Evolutionary conservation across 306 rosid genomes (phyloP).

Genomic region (Albizia julibrissin): DNA sequence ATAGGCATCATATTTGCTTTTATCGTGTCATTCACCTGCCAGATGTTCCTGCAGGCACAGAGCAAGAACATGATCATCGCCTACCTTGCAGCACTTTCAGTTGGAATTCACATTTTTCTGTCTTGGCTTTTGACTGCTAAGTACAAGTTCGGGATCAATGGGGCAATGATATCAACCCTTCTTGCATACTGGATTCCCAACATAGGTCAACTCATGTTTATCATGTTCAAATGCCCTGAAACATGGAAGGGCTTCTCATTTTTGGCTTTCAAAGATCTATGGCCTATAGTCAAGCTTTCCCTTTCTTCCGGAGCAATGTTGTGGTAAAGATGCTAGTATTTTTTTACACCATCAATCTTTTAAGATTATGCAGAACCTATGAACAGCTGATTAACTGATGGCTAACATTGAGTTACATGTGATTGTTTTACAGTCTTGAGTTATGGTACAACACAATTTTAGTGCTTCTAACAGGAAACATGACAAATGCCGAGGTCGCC

Average conservation of each 20-base stretch:
- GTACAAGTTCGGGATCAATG: conserved; percentile 42
- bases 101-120: conserved; percentile 39
- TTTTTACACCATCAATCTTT: background rate
- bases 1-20: conserved; percentile 41
- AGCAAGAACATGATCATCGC: conserved; percentile 54
- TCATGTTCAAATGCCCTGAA: conserved; percentile 38
- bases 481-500: conserved; percentile 40
- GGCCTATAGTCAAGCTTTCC: conserved; percentile 49
- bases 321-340: conserved; percentile 36
- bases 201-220: conserved; percentile 42
- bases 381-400: background rate
- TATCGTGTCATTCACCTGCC: conserved; percentile 46
- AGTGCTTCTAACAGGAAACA: conserved; percentile 47
- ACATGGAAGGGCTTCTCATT: conserved; percentile 55
- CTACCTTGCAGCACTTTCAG: conserved; percentile 44
- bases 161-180: conserved; percentile 47
- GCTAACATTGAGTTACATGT: background rate
- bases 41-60: conserved; percentile 58
- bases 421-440: conserved; percentile 44
- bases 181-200: conserved; percentile 56
- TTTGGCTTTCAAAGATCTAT: conserved; percentile 50
- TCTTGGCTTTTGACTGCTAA: conserved; percentile 54
- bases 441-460: conserved; percentile 48
- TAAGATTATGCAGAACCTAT: background rate
- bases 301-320: conserved; percentile 50